Conservation (phyloP, 179 eudicot genomes). For the Vitellaria paradoxa region DNA sequence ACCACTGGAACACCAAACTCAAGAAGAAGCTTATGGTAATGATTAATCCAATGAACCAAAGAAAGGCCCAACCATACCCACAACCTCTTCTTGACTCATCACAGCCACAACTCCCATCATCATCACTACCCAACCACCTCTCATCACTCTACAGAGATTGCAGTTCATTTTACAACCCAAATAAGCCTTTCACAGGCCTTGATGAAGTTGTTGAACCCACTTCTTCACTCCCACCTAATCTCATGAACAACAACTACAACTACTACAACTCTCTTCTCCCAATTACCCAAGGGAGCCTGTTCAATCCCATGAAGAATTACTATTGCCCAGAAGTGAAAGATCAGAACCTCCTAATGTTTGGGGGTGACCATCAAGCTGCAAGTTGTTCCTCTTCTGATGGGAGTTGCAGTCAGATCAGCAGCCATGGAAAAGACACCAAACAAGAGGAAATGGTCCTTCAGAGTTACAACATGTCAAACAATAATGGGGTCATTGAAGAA, state of each 20-base stretch:
- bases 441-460: constrained; percentile 18
- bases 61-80: not conserved
- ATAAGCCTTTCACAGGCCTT: not conserved
- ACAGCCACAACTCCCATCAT: not conserved
- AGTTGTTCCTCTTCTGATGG: constrained; percentile 37
- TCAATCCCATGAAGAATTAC: constrained; percentile 1
- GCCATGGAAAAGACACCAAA: constrained; percentile 23
- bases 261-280: not conserved
- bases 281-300: not conserved
- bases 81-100: not conserved
- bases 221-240: not conserved
- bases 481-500: not conserved
- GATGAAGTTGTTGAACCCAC: no score
- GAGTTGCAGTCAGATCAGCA: constrained; percentile 24
- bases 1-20: constrained; percentile 41
- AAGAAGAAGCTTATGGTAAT: constrained; percentile 33
- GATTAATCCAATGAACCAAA: not conserved
- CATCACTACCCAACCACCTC: not conserved
- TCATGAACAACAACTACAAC: not conserved
- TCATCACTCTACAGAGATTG: constrained; percentile 11
- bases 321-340: not conserved
- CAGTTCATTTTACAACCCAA: constrained; percentile 9
- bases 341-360: constrained; percentile 21
- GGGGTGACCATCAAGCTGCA: constrained; percentile 16
- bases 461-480: not conserved